phyloP scores from a whole-genome alignment of 257 asterid genomes.

The Gentiana macrophylla region DNA sequence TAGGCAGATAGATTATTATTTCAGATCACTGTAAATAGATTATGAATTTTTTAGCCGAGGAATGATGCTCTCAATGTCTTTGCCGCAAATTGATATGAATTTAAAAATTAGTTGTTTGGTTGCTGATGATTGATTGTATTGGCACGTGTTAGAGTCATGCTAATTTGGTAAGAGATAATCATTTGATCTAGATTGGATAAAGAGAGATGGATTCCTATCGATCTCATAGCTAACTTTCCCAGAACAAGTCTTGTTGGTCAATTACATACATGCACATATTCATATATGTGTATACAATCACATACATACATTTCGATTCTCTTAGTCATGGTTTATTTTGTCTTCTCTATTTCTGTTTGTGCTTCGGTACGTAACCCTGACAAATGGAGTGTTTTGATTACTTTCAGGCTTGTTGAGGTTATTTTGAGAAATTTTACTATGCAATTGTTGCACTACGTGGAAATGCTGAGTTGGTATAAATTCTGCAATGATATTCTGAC shows the following conservation, averaged over 20 bases:
- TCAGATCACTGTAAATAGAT: conserved; percentile 43
- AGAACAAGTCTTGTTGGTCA: conserved; percentile 41
- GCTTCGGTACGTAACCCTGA: too few relatives aligned
- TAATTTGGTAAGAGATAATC: conserved; percentile 63
- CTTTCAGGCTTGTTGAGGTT: too few relatives aligned
- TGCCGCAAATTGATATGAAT: neutral
- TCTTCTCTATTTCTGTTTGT: neutral
- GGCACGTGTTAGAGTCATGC: conserved; percentile 40
- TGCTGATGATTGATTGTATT: conserved; percentile 4
- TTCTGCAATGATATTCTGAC: too few relatives aligned
- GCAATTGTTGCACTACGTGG: too few relatives aligned
- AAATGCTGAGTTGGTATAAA: too few relatives aligned
- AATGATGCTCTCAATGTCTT: neutral
- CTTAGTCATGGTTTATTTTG: too few relatives aligned
- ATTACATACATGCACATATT: neutral
- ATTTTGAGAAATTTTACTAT: too few relatives aligned
- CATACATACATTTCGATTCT: too few relatives aligned
- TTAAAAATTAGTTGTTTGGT: neutral
- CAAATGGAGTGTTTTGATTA: too few relatives aligned
- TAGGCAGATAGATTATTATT: conserved; percentile 71
- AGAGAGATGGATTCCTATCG: conserved; percentile 73
- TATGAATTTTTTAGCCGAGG: neutral
- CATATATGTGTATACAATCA: too few relatives aligned
- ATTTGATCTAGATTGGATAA: conserved; percentile 63
- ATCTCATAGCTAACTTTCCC: conserved; percentile 56